Conservation (phyloP, 2,329 filamentous ascomycete species). For the Botryotinia calthae region DNA sequence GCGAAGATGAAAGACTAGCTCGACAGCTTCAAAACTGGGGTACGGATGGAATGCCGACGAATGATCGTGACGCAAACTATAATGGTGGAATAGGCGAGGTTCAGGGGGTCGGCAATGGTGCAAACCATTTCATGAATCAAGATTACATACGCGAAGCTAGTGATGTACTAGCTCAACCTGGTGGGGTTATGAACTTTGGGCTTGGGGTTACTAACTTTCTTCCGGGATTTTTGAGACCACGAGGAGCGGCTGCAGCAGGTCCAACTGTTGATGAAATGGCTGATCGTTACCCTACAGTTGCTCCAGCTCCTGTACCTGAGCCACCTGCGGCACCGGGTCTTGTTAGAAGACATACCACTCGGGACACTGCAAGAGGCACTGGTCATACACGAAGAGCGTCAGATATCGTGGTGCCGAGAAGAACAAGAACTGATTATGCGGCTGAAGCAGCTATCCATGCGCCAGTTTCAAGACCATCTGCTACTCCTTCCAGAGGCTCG, state of each 20-base stretch:
- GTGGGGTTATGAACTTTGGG: constrained; percentile 37
- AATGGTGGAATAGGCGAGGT: constrained; percentile 47
- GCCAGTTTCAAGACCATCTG: constrained; percentile 23
- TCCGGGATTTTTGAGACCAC: constrained; percentile 32
- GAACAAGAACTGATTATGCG: constrained; percentile 33
- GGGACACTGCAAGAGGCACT: constrained; percentile 29
- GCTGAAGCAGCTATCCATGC: constrained; percentile 33
- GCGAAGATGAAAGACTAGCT: constrained; percentile 49
- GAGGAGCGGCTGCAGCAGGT: constrained; percentile 24
- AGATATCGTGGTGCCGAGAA: constrained; percentile 33
- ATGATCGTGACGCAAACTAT: constrained; percentile 34
- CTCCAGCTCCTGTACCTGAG: constrained; percentile 12
- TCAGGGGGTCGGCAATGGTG: constrained; percentile 49
- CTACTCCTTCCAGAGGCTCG: constrained; percentile 5
- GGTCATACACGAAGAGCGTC: constrained; percentile 20
- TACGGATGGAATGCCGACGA: constrained; percentile 28
- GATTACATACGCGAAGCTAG: constrained; percentile 48
- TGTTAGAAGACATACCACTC: constrained; percentile 32
- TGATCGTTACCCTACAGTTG: constrained; percentile 28
- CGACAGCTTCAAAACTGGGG: constrained; percentile 48
- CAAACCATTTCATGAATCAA: constrained; percentile 60
- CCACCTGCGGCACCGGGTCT: constrained; percentile 26
- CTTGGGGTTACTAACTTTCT: constrained; percentile 38
- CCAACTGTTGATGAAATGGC: constrained; percentile 23
- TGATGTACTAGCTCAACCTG: constrained; percentile 35